These are phyloP conservation scores for Echium plantagineum DNA, from an alignment of 257 asterid genomes.

Conservation along the genomic window DNA sequence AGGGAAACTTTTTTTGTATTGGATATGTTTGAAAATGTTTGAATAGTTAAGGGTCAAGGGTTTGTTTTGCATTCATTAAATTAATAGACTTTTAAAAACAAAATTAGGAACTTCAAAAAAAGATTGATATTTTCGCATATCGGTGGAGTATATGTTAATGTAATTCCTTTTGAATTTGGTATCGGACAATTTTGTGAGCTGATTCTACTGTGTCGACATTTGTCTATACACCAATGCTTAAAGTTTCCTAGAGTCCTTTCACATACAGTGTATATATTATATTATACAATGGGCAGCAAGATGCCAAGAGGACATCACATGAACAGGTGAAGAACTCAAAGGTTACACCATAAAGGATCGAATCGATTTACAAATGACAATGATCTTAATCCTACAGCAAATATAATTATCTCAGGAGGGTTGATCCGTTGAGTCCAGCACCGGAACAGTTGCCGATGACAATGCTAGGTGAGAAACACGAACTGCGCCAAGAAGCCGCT, in stretches of 20 bases:
- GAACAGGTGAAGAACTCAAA: neutral
- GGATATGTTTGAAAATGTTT: neutral
- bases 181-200: too few species aligned
- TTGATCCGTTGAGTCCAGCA: conserved; percentile 20
- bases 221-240: neutral
- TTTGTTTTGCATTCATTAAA: too few species aligned
- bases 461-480: conserved; percentile 38
- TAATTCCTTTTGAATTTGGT: too few species aligned
- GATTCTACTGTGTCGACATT: too few species aligned
- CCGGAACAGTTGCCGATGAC: conserved; percentile 32
- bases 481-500: conserved; percentile 35
- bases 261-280: neutral
- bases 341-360: neutral
- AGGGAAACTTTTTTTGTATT: neutral
- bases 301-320: neutral
- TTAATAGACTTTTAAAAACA: too few species aligned
- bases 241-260: neutral
- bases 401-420: conserved; percentile 8
- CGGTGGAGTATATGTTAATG: too few species aligned
- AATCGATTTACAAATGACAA: neutral
- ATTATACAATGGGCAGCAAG: neutral
- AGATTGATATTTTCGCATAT: too few species aligned
- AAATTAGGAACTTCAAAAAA: too few species aligned
- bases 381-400: conserved; percentile 1
- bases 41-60: too few species aligned